Evolutionary conservation across 2,329 filamentous ascomycete species (phyloP), one percentile per base, ranked within the genome.

Genomic region (Thermothelomyces thermophilus): DNA sequence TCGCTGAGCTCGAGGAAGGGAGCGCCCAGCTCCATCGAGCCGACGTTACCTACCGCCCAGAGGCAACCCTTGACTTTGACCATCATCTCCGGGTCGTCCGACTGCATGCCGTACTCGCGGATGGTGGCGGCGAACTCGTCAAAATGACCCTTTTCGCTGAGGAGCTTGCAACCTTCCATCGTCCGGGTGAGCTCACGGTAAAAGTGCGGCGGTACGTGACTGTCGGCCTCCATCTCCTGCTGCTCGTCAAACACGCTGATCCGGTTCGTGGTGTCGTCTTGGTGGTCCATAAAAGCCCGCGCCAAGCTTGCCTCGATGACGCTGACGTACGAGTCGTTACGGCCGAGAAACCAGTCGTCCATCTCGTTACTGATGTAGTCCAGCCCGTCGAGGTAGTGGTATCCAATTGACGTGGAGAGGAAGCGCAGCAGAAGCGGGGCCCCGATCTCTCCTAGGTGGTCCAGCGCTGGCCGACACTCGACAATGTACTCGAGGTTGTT

Each of bases 341-440:
- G 83, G 13, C 93, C 93, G 26, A 98, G 75, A 64, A 97, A 98
- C 93, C 93, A 98, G 69, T 98, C 94, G 60, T 98, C 93, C 93
- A 98, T 98, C 66, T 98, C 94, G 64, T 95, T 93, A 54, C 90
- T 96, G 67, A 98, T 98, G 65, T 98, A 98, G 70, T 98, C 94
- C 37, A 98, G 74, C 0, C 90, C 93, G 63, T 97, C 90, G 5
- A 98, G 76, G 67, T 98, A 98, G 67, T 97, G 90, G 63, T 98
- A 98, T 43, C 93, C 93, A 50, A 96, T 91, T 2, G 90, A 96
- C 0, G 91, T 97, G 0, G 90, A 96, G 47, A 98, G 68, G 67
- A 98, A 98, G 35, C 93, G 85, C 45, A 98, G 73, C 4, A 98
- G 77, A 19, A 98, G 73, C 1, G 94, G 93, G 14, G 94, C 93